Base-by-base conservation (phyloP, 129 eudicot genomes). In the Helichrysum umbraculigerum region DNA sequence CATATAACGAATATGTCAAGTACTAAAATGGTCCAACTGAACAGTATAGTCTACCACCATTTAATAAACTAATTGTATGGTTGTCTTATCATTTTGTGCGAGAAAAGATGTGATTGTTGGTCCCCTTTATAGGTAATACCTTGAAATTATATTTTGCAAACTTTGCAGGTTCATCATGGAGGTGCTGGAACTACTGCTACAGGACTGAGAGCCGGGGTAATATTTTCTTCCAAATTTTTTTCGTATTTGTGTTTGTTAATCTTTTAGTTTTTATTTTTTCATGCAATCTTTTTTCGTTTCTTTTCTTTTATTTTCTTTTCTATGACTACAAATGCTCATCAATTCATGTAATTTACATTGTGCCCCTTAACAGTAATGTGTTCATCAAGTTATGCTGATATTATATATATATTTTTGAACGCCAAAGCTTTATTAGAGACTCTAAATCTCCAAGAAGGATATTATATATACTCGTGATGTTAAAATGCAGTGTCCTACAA, bases 111-210 rank as follows among this genome's bases (percentile, higher is more conserved):
- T 25, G 77, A 37, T 60, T 72, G 61, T n/a, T 14, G 4, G 37
- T 22, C 29, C 29, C 58, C n/a, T 41, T 41, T 28, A 14, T 21
- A 9, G 67, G 58, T 65, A 66, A 14, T 29, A 44, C 50, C 50
- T 50, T 39, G 20, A 70, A 28, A 3, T 44, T 50, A 9, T 33
- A 35, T 62, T 5, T 58, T 28, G 66, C 32, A 5, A 47, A 74
- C 21, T 58, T 21, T 84, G 75, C 84, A 94, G 97, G 96, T 94
- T 79, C 98, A 94, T 87, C 98, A 94, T 76, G 97, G 97, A 72
- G 99, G 99, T 32, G 99, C 99, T 79, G 99, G 99, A 86, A 95
- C 99, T 52, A 95, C 99, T 21, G 99, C 99, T 7, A 89, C 97
- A 59, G 97, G 99, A 78, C 76, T 95, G 65, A 86, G 83, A 73